phyloP scores from a whole-genome alignment of 1,284 basidiomycete species.

The Sanghuangporus baumii region DNA sequence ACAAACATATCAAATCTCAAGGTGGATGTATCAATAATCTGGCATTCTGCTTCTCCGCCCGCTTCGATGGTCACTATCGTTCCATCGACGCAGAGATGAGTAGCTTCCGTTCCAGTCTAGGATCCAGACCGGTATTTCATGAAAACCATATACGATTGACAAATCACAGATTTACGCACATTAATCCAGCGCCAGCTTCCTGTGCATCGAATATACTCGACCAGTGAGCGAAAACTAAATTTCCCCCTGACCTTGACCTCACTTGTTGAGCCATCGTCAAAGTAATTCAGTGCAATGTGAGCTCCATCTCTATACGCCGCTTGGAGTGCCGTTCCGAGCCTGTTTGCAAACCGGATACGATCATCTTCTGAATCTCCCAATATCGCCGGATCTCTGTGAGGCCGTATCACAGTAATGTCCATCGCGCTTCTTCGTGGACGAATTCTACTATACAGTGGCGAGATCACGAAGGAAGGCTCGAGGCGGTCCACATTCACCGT shows the following conservation, averaged over 20 bases:
- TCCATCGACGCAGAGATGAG: constrained; percentile 69
- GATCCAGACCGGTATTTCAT: constrained; percentile 8
- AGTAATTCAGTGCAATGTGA: constrained; percentile 63
- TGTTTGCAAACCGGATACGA: constrained; percentile 41
- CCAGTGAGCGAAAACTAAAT: constrained; percentile 26
- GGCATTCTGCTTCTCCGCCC: constrained; percentile 51
- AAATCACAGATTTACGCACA: constrained; percentile 69
- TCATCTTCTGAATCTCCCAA: constrained; percentile 29
- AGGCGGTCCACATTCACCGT: constrained; percentile 80
- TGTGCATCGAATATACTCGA: constrained; percentile 62
- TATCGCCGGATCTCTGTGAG: constrained; percentile 55
- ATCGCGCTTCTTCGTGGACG: constrained; percentile 44
- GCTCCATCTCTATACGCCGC: constrained; percentile 69
- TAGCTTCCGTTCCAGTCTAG: constrained; percentile 48
- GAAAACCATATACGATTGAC: background rate
- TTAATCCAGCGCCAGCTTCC: constrained; percentile 53
- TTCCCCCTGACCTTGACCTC: background rate
- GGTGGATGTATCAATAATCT: background rate
- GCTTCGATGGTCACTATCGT: constrained; percentile 52
- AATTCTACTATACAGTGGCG: constrained; percentile 46
- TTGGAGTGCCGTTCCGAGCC: constrained; percentile 46
- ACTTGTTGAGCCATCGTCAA: constrained; percentile 32
- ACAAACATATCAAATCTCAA: constrained; percentile 6
- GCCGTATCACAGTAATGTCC: constrained; percentile 83
- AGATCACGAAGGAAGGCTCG: constrained; percentile 75